These are phyloP conservation scores for Paulownia fortunei DNA, from an alignment of 257 asterid genomes.

Conservation along the genomic window DNA sequence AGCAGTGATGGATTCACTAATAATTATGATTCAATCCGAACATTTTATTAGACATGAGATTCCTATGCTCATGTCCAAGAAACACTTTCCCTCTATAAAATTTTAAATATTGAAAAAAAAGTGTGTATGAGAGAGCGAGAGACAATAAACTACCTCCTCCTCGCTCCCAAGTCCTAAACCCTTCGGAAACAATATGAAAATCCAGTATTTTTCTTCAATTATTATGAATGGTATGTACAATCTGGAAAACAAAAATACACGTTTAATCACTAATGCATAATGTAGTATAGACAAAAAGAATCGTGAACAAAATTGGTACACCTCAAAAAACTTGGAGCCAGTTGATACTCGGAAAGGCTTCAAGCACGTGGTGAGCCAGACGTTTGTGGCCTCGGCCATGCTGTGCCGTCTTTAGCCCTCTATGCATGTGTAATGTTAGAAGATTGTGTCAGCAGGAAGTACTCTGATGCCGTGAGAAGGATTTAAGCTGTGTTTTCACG, in stretches of 20 bases:
- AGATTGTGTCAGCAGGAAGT: conserved; percentile 39
- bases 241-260: neutral
- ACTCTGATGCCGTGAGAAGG: conserved; percentile 34
- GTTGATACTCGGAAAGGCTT: conserved; percentile 28
- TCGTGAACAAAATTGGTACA: conserved; percentile 31
- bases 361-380: conserved; percentile 40
- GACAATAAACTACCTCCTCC: too few species aligned
- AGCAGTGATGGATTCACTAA: too few species aligned
- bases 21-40: too few species aligned
- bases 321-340: conserved; percentile 42
- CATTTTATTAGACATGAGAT: too few species aligned
- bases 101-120: too few species aligned
- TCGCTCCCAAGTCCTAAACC: too few species aligned
- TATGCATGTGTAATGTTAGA: conserved; percentile 46
- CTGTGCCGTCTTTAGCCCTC: conserved; percentile 37
- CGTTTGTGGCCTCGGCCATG: conserved; percentile 14
- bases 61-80: too few species aligned
- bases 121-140: too few species aligned
- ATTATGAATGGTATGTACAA: conserved; percentile 43
- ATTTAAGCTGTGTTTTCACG: conserved; percentile 17
- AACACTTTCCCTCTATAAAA: too few species aligned
- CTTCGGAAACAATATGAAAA: neutral
- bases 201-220: neutral
- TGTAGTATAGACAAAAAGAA: conserved; percentile 28
- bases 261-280: conserved; percentile 24